Evolutionary conservation across 116 monocot genomes (phyloP).

Genomic region (Iris pallida): DNA sequence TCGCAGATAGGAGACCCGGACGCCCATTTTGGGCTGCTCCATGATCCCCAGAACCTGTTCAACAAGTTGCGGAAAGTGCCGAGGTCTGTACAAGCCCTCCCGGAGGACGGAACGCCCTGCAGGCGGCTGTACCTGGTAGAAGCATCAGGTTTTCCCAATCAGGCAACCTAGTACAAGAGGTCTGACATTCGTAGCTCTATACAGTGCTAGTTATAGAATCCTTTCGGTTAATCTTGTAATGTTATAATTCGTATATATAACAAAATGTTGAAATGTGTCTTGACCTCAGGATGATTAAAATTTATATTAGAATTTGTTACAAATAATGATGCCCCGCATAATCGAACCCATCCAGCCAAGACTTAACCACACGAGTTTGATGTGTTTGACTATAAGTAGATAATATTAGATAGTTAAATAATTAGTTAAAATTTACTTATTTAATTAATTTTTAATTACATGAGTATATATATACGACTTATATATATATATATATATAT

Average conservation of each 20-base stretch:
- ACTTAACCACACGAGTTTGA: no score
- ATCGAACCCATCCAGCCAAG: no score
- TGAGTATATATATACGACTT: no score
- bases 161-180: slow-evolving; percentile 19
- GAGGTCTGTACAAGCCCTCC: slow-evolving; percentile 54
- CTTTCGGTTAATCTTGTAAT: slow-evolving; percentile 3
- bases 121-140: slow-evolving; percentile 75
- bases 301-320: no score
- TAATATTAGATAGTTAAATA: no score
- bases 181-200: neutral
- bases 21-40: slow-evolving; percentile 71
- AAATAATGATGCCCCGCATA: no score
- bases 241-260: neutral
- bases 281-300: no score
- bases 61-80: slow-evolving; percentile 69
- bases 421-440: no score
- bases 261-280: no score
- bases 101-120: slow-evolving; percentile 85
- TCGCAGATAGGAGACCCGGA: slow-evolving; percentile 87
- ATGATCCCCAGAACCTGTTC: slow-evolving; percentile 70
- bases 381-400: no score
- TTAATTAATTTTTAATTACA: no score
- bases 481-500: no score
- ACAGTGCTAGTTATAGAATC: slow-evolving; percentile 1
- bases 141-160: slow-evolving; percentile 50